These are phyloP conservation scores for Pseudogymnoascus sp. DNA, from an alignment of 2,329 filamentous ascomycete genomes.

Conservation along the genomic window DNA sequence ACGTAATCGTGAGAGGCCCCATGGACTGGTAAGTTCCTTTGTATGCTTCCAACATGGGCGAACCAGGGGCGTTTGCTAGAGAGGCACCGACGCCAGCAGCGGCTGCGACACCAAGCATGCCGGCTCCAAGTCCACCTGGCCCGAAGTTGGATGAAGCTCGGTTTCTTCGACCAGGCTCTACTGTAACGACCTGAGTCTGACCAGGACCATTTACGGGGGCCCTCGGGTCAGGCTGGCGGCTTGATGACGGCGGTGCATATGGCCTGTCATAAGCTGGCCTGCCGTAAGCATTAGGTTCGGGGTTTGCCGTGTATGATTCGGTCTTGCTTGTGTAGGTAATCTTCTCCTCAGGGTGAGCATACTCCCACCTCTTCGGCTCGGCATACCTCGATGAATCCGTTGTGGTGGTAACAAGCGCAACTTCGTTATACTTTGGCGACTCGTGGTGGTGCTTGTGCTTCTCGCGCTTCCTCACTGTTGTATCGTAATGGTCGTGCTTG, in stretches of 20 bases:
- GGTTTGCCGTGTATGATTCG: conserved; percentile 21
- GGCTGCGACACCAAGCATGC: conserved; percentile 23
- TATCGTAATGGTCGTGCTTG: not conserved
- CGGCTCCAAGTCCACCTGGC: conserved; percentile 19
- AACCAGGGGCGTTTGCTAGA: conserved; percentile 58
- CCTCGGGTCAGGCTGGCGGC: conserved; percentile 15
- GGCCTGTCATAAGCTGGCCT: not conserved
- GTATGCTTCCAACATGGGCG: conserved; percentile 85
- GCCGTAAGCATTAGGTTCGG: conserved; percentile 2
- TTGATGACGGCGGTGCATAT: not conserved
- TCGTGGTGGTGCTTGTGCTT: conserved; percentile 2
- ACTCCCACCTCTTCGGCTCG: conserved; percentile 31
- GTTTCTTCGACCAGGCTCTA: conserved; percentile 23
- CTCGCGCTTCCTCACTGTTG: not conserved
- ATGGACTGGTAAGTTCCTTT: conserved; percentile 90
- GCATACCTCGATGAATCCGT: conserved; percentile 20
- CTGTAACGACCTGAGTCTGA: conserved; percentile 23
- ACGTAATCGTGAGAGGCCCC: conserved; percentile 61
- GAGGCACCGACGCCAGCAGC: conserved; percentile 29
- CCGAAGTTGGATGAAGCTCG: conserved; percentile 22
- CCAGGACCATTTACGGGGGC: conserved; percentile 14
- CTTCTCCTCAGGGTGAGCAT: conserved; percentile 32
- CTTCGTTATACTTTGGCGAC: not conserved
- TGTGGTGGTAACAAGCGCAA: not conserved
- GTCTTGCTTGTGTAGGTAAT: conserved; percentile 28